Base-by-base conservation (phyloP, 257 asterid species). In the Fraxinus anomala region DNA sequence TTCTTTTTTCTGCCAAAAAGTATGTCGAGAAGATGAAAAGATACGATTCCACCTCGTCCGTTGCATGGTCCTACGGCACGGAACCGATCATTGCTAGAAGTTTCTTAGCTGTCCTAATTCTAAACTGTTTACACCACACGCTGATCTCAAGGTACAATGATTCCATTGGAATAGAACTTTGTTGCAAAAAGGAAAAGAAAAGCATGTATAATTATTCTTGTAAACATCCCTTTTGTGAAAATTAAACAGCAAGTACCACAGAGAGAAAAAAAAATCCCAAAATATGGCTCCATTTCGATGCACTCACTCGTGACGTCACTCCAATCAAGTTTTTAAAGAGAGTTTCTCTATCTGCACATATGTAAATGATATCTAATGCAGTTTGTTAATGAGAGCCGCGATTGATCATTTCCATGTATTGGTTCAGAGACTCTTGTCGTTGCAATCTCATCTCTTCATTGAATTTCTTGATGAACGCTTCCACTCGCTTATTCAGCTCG, bases 381-480 rank as follows among this genome's bases (percentile, higher is more conserved):
- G 6, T 49, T 23, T 23, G 9, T 26, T 85, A 88, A 76, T 72
- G 81, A 3, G 81, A 73, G 4, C 92, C 87, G 5, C 88, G 82
- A 40, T 82, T 86, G 73, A 91, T 59, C 92, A 91, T 88, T 51
- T 91, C 82, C 68, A 8, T 74, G 47, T 92, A 90, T 73, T 92
- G 91, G 56, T 87, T 90, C 68, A 92, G 73, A 0, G 97, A 91
- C 70, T 92, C 91, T 71, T 92, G 97, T 56, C 97, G 84, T 68
- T 92, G 97, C 68, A 91, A 80, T 85, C 97, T 86, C 96, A 92
- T 92, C 5, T 92, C 97, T 72, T 92, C 91, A 24, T 92, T 92
- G 77, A 92, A 91, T 89, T 91, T 93, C 81, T 83, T 93, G 63
- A 93, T 91, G 77, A 93, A 93, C 3, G 96, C 97, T 81, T 93